phyloP scores from a whole-genome alignment of 2,329 filamentous ascomycete species.

The Fusarium temperatum region DNA sequence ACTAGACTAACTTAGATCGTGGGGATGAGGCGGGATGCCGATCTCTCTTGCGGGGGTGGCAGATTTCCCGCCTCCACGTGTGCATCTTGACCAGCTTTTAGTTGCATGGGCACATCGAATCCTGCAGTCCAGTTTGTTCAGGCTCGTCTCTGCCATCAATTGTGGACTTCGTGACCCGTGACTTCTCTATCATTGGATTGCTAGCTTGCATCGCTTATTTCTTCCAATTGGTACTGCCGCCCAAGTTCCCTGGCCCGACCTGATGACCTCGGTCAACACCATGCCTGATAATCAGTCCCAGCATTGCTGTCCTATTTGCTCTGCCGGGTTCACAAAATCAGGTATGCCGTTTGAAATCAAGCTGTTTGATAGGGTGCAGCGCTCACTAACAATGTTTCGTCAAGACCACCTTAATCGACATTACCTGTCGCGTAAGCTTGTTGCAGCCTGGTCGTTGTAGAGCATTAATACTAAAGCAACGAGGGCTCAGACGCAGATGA shows the following conservation, averaged over 20 bases:
- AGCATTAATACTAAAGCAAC: neutral
- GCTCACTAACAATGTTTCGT: neutral
- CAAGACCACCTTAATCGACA: neutral
- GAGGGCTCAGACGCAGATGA: neutral
- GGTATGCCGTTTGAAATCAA: neutral
- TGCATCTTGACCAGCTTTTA: neutral
- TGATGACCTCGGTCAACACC: neutral
- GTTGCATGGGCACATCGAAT: neutral
- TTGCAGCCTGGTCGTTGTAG: neutral
- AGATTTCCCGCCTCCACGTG: neutral
- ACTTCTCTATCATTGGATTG: neutral
- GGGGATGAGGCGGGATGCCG: neutral
- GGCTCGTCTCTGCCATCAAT: no score
- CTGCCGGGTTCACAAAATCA: neutral
- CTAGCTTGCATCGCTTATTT: neutral
- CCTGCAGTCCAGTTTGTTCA: neutral
- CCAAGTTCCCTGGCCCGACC: neutral
- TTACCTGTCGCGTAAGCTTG: neutral
- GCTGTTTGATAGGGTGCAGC: neutral
- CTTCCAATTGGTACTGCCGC: neutral
- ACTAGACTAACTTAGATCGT: neutral
- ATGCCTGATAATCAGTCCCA: neutral
- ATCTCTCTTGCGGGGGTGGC: neutral
- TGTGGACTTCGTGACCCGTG: no score
- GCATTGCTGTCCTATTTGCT: neutral